Percentiles rank a stretch among this genome's conserved stretches.
Conservation (phyloP, 805 yeast species). For the Lipomyces yamanashiensis region DNA sequence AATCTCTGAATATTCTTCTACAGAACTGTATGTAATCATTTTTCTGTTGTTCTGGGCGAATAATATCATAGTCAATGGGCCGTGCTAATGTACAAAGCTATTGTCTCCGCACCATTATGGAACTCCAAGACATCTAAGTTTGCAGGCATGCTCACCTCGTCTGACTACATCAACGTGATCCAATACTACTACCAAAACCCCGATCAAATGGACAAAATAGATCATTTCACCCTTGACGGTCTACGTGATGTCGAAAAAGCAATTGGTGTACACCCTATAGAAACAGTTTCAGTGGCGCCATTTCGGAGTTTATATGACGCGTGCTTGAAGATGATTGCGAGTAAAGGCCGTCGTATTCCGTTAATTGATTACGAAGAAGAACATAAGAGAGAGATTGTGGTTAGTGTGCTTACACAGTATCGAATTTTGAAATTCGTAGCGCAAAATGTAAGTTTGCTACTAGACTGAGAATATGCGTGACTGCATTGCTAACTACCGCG, state of each 20-base stretch:
- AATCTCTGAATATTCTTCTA: constrained; percentile 82
- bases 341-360: constrained; percentile 91
- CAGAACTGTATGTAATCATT: constrained; percentile 62
- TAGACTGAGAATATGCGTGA: constrained; percentile 68
- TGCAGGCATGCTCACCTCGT: constrained; percentile 90
- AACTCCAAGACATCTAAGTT: constrained; percentile 84
- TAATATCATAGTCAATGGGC: background rate
- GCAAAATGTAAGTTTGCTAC: constrained; percentile 54
- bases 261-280: constrained; percentile 83
- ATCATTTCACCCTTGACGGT: constrained; percentile 81
- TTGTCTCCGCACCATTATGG: constrained; percentile 98
- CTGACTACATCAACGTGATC: constrained; percentile 92
- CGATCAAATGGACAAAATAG: constrained; percentile 85
- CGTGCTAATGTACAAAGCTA: constrained; percentile 47
- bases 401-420: constrained; percentile 92
- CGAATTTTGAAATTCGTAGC: constrained; percentile 94
- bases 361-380: constrained; percentile 92
- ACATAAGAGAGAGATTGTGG: constrained; percentile 91
- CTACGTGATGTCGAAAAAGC: constrained; percentile 79
- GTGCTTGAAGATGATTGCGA: constrained; percentile 85
- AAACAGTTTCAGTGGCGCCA: constrained; percentile 87
- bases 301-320: constrained; percentile 88
- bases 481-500: background rate
- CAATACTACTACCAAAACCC: constrained; percentile 89
- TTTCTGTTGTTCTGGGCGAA: background rate